Evolutionary conservation across 2,329 filamentous ascomycete species (phyloP).

Genomic region (Hypoxylon sp.): DNA sequence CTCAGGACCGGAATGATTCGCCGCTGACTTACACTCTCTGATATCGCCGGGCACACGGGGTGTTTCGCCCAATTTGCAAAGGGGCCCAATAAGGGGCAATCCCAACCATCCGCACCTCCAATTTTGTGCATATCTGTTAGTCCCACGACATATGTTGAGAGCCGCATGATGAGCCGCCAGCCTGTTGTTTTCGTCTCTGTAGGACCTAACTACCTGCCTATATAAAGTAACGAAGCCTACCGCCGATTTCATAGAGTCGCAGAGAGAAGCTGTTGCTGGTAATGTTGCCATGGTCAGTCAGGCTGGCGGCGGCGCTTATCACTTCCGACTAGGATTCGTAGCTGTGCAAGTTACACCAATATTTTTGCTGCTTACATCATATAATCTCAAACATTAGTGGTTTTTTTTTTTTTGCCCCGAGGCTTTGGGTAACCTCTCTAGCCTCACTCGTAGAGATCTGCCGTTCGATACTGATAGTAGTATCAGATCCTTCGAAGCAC

Average conservation of each 20-base stretch:
- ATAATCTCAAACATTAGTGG: background rate
- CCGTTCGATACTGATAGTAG: constrained; percentile 4
- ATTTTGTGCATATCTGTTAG: constrained; percentile 23
- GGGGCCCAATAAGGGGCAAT: constrained; percentile 26
- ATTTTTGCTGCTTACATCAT: constrained; percentile 28
- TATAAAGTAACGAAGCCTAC: constrained; percentile 19
- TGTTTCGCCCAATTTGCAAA: constrained; percentile 13
- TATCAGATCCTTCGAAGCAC: constrained; percentile 14
- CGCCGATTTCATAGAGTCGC: background rate
- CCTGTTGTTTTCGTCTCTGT: background rate
- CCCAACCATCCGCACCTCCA: constrained; percentile 19
- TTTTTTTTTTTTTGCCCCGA: constrained; percentile 1
- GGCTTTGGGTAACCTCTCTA: constrained; percentile 4
- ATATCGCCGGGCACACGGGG: constrained; percentile 27
- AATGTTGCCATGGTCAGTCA: background rate
- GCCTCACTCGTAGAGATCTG: constrained; percentile 9
- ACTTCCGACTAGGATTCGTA: constrained; percentile 22
- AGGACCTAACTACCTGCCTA: constrained; percentile 21
- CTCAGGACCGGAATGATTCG: background rate
- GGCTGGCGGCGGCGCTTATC: constrained; percentile 19
- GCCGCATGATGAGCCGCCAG: constrained; percentile 24
- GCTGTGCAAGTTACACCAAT: constrained; percentile 30
- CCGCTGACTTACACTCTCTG: background rate
- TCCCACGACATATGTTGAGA: constrained; percentile 33
- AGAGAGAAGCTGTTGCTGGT: constrained; percentile 8